A percentile compares a stretch with the other conserved stretches of the same genome.
Evolutionary conservation across 352 stramenopile genomes (phyloP).

Genomic region (Lagenidium sp.): DNA sequence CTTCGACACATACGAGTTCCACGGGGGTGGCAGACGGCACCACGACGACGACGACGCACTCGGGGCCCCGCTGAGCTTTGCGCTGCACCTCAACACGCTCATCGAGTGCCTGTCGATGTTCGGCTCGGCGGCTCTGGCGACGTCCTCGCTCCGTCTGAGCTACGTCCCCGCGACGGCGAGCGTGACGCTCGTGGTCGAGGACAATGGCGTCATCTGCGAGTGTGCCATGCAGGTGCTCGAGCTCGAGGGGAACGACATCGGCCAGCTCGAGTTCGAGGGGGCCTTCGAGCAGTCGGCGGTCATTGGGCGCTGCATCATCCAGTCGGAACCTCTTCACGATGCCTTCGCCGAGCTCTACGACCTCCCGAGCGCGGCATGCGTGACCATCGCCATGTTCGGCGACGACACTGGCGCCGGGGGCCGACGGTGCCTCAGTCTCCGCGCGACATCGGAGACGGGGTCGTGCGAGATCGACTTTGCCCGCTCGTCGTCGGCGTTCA

Average conservation of each 20-base stretch:
- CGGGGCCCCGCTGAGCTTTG: conserved; percentile 53
- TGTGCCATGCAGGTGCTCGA: conserved; percentile 78
- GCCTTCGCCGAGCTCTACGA: conserved; percentile 80
- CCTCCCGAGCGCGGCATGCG: conserved; percentile 65
- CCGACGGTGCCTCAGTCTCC: conserved; percentile 40
- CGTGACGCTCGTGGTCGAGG: conserved; percentile 65
- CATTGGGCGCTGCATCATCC: conserved; percentile 73
- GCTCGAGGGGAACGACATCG: conserved; percentile 63
- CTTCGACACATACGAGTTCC: conserved; percentile 62
- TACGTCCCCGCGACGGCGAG: conserved; percentile 50
- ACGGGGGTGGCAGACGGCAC: not conserved
- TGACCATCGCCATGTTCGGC: conserved; percentile 65
- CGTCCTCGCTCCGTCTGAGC: conserved; percentile 67
- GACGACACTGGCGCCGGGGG: conserved; percentile 1
- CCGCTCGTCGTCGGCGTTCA: conserved; percentile 60
- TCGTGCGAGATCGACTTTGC: conserved; percentile 79
- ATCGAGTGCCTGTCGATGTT: conserved; percentile 82
- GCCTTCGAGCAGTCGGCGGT: conserved; percentile 69
- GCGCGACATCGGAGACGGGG: conserved; percentile 57
- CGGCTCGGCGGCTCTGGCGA: conserved; percentile 41
- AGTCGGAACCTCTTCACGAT: conserved; percentile 71
- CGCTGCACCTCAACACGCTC: conserved; percentile 55
- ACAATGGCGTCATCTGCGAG: conserved; percentile 79
- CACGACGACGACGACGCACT: conserved; percentile 10
- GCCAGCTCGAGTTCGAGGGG: conserved; percentile 65